Conservation (phyloP, 2,329 filamentous ascomycete genomes). For the Pyrenophora seminiperda region DNA sequence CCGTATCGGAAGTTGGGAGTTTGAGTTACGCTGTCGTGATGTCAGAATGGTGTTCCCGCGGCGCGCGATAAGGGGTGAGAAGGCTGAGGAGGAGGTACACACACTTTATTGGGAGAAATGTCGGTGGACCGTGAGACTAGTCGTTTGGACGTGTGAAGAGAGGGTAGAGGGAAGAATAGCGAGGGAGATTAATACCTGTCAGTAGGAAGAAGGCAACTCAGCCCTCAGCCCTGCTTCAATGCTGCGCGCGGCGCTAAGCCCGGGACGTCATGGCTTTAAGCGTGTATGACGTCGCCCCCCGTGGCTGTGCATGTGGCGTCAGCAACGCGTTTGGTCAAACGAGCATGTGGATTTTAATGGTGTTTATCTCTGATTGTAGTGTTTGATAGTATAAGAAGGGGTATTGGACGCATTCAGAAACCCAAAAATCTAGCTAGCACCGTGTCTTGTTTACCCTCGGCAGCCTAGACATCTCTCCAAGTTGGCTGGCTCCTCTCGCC, state of each 20-base stretch:
- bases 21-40: constrained; percentile 1
- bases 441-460: background rate
- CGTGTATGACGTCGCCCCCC: constrained; percentile 30
- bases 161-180: constrained; percentile 4
- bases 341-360: background rate
- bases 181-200: constrained; percentile 20
- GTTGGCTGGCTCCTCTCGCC: constrained; percentile 38
- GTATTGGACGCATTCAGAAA: constrained; percentile 7
- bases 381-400: background rate
- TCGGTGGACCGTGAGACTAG: background rate
- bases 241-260: constrained; percentile 20
- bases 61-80: background rate
- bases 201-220: constrained; percentile 6
- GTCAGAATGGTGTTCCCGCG: background rate
- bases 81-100: background rate
- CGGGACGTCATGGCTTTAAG: constrained; percentile 18
- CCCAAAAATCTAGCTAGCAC: constrained; percentile 3
- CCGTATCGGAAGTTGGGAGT: background rate
- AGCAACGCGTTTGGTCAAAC: background rate
- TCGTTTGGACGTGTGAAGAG: background rate
- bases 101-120: background rate
- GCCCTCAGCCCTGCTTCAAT: constrained; percentile 24
- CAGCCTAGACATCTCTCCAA: constrained; percentile 47
- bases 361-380: background rate
- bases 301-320: constrained; percentile 26